Conservation (phyloP, 2,329 filamentous ascomycete genomes). For the Knufia petricola region DNA sequence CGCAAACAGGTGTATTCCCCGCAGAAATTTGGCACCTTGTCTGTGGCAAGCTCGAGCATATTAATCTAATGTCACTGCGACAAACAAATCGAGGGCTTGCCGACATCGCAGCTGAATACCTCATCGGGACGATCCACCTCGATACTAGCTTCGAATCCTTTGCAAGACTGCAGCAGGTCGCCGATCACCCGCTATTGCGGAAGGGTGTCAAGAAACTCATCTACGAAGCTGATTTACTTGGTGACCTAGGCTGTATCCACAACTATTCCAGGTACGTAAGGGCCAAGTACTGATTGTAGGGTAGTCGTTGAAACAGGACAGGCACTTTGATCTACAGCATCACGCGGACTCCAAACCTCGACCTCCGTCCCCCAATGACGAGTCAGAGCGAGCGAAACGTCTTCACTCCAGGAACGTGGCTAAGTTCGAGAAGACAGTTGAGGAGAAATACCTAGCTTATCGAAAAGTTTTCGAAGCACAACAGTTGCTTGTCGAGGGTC, state of each 20-base stretch:
- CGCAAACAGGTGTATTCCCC: constrained; percentile 15
- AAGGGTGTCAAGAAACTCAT: constrained; percentile 19
- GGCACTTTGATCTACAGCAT: constrained; percentile 18
- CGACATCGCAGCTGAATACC: constrained; percentile 19
- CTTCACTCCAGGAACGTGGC: constrained; percentile 20
- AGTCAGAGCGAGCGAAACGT: constrained; percentile 14
- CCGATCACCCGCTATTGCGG: constrained; percentile 15
- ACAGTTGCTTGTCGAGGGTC: constrained; percentile 15
- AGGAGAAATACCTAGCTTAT: constrained; percentile 17
- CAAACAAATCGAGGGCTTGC: constrained; percentile 13
- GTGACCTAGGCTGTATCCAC: constrained; percentile 19
- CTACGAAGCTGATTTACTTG: constrained; percentile 20
- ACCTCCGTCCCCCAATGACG: constrained; percentile 10
- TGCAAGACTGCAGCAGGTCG: constrained; percentile 15
- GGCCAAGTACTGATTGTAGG: neutral
- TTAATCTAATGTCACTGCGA: constrained; percentile 15
- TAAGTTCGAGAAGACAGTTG: constrained; percentile 17
- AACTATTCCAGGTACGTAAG: constrained; percentile 11
- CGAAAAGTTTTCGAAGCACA: constrained; percentile 15
- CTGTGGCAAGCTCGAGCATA: constrained; percentile 15
- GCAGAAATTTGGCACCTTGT: constrained; percentile 21
- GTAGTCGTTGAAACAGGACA: neutral
- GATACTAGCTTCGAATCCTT: constrained; percentile 19
- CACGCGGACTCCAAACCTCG: constrained; percentile 14
- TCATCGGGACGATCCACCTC: constrained; percentile 19